These are phyloP conservation scores for Suillus luteus DNA, from an alignment of 768 basidiomycete species.

Conservation along the genomic window DNA sequence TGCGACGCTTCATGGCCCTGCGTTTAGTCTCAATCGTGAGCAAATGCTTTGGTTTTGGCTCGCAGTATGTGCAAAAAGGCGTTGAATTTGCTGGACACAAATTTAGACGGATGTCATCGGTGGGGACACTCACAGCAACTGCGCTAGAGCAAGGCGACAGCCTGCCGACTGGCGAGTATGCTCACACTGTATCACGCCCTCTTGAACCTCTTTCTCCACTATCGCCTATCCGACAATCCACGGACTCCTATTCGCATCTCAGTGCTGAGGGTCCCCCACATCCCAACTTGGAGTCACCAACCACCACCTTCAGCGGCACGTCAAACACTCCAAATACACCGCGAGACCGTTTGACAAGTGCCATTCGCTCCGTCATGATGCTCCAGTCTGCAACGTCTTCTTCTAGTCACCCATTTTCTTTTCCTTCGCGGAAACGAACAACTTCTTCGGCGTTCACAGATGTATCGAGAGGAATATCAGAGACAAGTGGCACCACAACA, in stretches of 20 bases:
- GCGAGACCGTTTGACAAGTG: constrained; percentile 33
- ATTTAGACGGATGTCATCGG: constrained; percentile 8
- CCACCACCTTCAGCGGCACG: not conserved
- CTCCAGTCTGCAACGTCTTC: constrained; percentile 27
- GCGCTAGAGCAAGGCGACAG: constrained; percentile 12
- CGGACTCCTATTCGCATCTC: constrained; percentile 2
- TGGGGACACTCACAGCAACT: constrained; percentile 8
- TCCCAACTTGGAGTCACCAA: not conserved
- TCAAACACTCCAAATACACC: constrained; percentile 8
- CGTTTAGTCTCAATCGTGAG: constrained; percentile 27
- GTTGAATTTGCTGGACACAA: constrained; percentile 10
- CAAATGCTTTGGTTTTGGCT: constrained; percentile 5
- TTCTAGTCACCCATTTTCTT: constrained; percentile 9
- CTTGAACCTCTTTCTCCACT: constrained; percentile 11
- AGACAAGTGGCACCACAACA: constrained; percentile 25
- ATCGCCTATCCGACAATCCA: constrained; percentile 11
- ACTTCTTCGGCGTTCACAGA: constrained; percentile 31
- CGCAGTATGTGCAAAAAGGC: constrained; percentile 7
- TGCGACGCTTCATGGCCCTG: constrained; percentile 36
- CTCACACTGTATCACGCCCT: constrained; percentile 2
- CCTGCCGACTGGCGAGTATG: not conserved
- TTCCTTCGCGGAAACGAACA: constrained; percentile 39
- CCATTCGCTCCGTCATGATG: constrained; percentile 44
- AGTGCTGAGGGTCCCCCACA: not conserved
- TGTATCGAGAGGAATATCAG: not conserved